Evolutionary conservation across 805 yeast genomes (phyloP), one percentile per base, ranked within the genome.

Genomic region (Ogataea thermomethanolica): DNA sequence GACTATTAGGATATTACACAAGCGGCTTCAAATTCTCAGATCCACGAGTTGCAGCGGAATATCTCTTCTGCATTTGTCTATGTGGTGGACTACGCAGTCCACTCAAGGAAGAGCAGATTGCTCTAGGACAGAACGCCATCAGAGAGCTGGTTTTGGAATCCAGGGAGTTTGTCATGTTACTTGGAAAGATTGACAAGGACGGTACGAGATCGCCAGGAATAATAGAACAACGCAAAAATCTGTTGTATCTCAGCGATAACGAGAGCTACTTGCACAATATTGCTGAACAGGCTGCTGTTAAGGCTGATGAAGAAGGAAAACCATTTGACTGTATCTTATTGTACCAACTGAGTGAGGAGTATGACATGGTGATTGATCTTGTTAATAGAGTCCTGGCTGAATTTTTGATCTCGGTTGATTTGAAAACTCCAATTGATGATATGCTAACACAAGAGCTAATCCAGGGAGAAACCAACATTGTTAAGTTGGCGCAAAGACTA

Each of bases 21-120:
- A 74, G 89, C 46, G 77, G 81, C 12, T 91, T 93, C 70, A 81
- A 89, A 53, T 76, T 78, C 43, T 77, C 91, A 28, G 95, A 89
- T 64, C 95, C 98, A 17, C 77, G 81, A 53, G 86, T 84, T 41
- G 97, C 97, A 0, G 84, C 86, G n/a, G 96, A 91, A 59, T 93
- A 93, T 56, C 64, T 91, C 37, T 71, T 84, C 20, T 67, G 85
- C 50, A 79, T 89, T 21, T 81, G 86, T 34, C 53, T 88, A 51
- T 65, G 70, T 48, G 66, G 69, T n/a, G 69, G 62, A 22, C 42
- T 62, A 12, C 33, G 33, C 4, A 41, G 46, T 17, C 32, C 39
- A 6, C 27, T 48, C 21, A 62, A 59, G 17, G 56, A 65, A 17
- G 66, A 69, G 24, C 83, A 81, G 46, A 62, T 72, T 2, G 66